Evolutionary conservation across 805 yeast genomes (phyloP).

Genomic region (Metschnikowia reukaufii): DNA sequence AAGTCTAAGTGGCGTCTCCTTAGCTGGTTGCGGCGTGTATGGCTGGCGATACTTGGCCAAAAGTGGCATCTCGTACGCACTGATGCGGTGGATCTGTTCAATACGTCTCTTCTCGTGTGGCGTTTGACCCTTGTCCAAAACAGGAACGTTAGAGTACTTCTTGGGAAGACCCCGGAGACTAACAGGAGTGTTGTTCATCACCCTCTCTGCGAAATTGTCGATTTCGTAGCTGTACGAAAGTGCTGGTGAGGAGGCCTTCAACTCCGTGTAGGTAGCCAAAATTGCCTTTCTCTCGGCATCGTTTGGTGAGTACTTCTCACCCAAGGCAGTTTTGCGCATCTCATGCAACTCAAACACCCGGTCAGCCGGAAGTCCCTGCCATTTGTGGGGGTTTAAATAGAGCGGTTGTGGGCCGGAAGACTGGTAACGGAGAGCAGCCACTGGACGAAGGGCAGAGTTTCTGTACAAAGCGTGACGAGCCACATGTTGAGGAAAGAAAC

Average conservation of each 20-base stretch:
- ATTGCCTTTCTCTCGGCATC: slow-evolving; percentile 72
- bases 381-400: slow-evolving; percentile 62
- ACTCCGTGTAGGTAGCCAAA: slow-evolving; percentile 40
- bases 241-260: slow-evolving; percentile 30
- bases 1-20: slow-evolving; percentile 57
- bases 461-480: slow-evolving; percentile 3
- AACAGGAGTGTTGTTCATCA: slow-evolving; percentile 42
- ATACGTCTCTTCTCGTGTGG: slow-evolving; percentile 61
- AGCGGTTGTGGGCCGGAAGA: slow-evolving; percentile 27
- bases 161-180: slow-evolving; percentile 39
- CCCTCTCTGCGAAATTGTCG: slow-evolving; percentile 43
- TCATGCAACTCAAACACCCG: slow-evolving; percentile 60
- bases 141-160: slow-evolving; percentile 36
- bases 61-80: slow-evolving; percentile 91
- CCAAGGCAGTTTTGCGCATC: slow-evolving; percentile 55
- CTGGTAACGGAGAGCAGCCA: slow-evolving; percentile 9
- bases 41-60: slow-evolving; percentile 72
- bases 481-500: too few relatives aligned
- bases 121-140: slow-evolving; percentile 35
- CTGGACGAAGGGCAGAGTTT: neutral
- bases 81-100: slow-evolving; percentile 74
- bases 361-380: slow-evolving; percentile 69
- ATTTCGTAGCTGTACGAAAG: slow-evolving; percentile 42
- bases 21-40: slow-evolving; percentile 50
- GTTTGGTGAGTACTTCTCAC: slow-evolving; percentile 48